Base-by-base conservation (phyloP, 495 filamentous ascomycete species). In the Neurospora sp. region DNA sequence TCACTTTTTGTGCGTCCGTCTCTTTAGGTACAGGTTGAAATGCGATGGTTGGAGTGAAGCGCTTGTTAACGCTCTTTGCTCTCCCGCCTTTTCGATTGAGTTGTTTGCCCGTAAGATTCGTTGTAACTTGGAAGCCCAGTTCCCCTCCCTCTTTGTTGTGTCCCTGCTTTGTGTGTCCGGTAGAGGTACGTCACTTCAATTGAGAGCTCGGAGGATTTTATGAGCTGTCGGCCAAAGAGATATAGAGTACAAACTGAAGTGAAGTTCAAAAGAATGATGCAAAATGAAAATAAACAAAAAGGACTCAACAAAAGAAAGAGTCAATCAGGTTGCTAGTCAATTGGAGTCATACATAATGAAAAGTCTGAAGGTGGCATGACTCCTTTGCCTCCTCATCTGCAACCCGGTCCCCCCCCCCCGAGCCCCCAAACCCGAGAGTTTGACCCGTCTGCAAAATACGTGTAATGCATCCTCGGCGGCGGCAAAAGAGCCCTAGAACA, bases 361-460 rank as follows among this genome's bases (percentile, higher is more conserved):
- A 62, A 62, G 54, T 62, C 54, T 62, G 54, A 62, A 34, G 54
- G 71, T 72, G 43, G 71, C 42, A 66, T 72, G 71, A 72, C 70
- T 71, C 70, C 39, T 71, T 62, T 62, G 36, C 70, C 36, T 42
- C 38, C 10, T 42, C 54, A 34, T 31, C 54, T 24, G 13, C 48
- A 62, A 9, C 6, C 13, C 54, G 24, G 54, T 62, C 17, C 2
- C 13, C 54, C 2, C 13, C 54, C 24, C 24, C 24, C 24, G 24
- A 28, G 24, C 24, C 24, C 45, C 45, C 15, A 7, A 62, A 62
- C 5, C 21, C 48, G 11, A 0, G 24, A 31, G 48, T 28, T 48
- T 59, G 48, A 59, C 48, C 24, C 48, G 48, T 24, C 48, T 54
- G 43, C 43, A 28, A 54, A 5, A 54, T 24, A 54, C 9, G 45